Base-by-base conservation (phyloP, 495 filamentous ascomycete species). In the Daldinia decipiens region DNA sequence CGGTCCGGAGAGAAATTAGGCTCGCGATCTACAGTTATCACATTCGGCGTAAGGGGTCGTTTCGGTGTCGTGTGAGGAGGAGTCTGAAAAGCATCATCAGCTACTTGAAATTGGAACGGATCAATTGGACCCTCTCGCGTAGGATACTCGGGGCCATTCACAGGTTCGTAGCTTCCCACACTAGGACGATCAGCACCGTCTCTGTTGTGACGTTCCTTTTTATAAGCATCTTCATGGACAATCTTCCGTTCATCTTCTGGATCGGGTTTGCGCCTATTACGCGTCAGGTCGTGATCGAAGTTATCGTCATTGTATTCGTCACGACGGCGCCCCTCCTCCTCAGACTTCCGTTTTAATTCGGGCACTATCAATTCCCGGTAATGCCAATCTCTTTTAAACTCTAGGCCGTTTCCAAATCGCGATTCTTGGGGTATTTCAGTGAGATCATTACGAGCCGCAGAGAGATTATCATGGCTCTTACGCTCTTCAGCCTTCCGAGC, bases 81-180 rank as follows among this genome's bases (percentile, higher is more conserved):
- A 21, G 83, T 82, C 36, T 67, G 70, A 56, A 84, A 86, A 51
- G 83, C 82, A 73, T 84, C 81, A 54, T 82, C 78, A 13, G 76
- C 31, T 62, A 85, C 84, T 69, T 85, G 85, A 55, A 72, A 87
- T 64, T 84, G 79, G 72, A 87, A 86, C 15, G 84, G 82, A 68
- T 87, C 82, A 61, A 85, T 64, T 12, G 75, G 55, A 6, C 64
- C 71, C 51, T 76, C 64, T 29, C 67, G 63, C 9, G 60, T 52
- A 32, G 24, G 24, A 65, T 58, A 32, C 45, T 13, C 57, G 17
- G 55, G 27, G 38, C 36, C 59, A 40, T 67, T 40, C 24, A 32
- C 38, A 29, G 43, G 56, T 36, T 68, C 45, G 24, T 60, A 51
- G 19, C 26, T 61, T 52, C 64, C 57, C 32, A 9, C 19, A 32